phyloP scores from a whole-genome alignment of 2,329 filamentous ascomycete genomes.

The Pyrenophora graminea region DNA sequence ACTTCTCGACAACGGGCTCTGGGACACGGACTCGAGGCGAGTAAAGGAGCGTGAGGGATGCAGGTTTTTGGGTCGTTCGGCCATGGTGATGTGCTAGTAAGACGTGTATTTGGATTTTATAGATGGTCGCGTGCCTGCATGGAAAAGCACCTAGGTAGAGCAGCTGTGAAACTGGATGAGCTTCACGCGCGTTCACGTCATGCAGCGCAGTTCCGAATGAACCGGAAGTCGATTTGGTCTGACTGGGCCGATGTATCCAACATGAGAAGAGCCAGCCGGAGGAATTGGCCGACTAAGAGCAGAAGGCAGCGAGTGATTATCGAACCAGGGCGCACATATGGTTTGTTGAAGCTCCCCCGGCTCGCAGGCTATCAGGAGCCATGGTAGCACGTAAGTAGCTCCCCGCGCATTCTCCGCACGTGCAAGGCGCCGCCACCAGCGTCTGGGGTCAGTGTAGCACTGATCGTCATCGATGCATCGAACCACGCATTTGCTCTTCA shows the following conservation, averaged over 20 bases:
- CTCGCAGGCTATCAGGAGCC: slow-evolving; percentile 7
- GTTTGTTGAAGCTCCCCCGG: not conserved
- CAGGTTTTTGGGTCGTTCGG: slow-evolving; percentile 42
- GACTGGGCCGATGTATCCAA: not conserved
- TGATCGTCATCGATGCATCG: slow-evolving; percentile 17
- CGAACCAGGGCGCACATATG: not conserved
- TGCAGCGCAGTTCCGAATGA: slow-evolving; percentile 20
- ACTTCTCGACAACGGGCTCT: slow-evolving; percentile 45
- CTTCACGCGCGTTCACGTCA: slow-evolving; percentile 39
- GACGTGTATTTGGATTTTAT: slow-evolving; percentile 9
- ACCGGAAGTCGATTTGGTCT: slow-evolving; percentile 1
- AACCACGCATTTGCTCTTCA: slow-evolving; percentile 1
- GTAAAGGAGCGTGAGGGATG: slow-evolving; percentile 56
- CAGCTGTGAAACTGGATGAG: slow-evolving; percentile 28
- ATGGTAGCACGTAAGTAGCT: not conserved
- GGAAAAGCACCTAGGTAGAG: slow-evolving; percentile 15
- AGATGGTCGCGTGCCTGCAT: slow-evolving; percentile 33
- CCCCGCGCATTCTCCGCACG: slow-evolving; percentile 15
- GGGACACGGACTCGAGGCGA: slow-evolving; percentile 49
- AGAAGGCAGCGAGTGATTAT: slow-evolving; percentile 3
- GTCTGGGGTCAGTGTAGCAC: slow-evolving; percentile 10
- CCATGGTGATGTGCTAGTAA: slow-evolving; percentile 27
- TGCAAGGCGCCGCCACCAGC: slow-evolving; percentile 10
- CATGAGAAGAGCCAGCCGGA: not conserved
- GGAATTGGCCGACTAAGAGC: not conserved